Base-by-base conservation (phyloP, 1,284 basidiomycete genomes). In the Ceratorhiza oryzae-sativae region DNA sequence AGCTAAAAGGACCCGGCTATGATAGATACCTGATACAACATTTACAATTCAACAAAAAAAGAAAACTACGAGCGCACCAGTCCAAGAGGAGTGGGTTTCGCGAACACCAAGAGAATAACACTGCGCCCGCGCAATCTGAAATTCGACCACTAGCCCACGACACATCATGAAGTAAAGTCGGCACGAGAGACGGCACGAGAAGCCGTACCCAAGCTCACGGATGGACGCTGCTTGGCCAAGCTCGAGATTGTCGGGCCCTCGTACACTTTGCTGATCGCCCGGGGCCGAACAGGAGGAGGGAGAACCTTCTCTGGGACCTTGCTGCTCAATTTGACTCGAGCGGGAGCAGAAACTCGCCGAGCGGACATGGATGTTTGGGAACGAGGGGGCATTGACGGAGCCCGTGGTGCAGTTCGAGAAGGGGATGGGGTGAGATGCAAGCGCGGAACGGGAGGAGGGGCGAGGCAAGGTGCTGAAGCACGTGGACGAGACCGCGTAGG, bases 211-310 rank as follows among this genome's bases (percentile, higher is more conserved):
- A 30, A 58, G 23, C 20, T 27, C 23, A 63, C 61, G 20, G 27
- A 8, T 6, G 42, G 45, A 13, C n/a, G 36, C 30, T 67, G 62
- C 23, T 67, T 67, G n/a, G 62, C 62, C n/a, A 67, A 48, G 30
- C 62, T 67, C 62, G 62, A 36, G 39, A 55, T 5, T 3, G 62
- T 67, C 9, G 62, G 62, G 1, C 62, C 62, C 23, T 67, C 62
- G 62, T 67, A 67, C 32, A 67, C 49, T 67, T 67, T 67, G 34
- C 62, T 67, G 23, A 67, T 55, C 39, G 62, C 34, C 20, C 62
- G 46, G 25, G 62, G 62, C 1, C 62, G 46, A 32, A 67, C 49
- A 12, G 49, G 62, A 1, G 62, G 62, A 27, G 62, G 62, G 18
- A 67, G 18, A 12, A 67, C 62, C 48, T 53, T 67, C n/a, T 51